Conservation (phyloP, 1,139 yeast species). For the Candida tropicalis region DNA sequence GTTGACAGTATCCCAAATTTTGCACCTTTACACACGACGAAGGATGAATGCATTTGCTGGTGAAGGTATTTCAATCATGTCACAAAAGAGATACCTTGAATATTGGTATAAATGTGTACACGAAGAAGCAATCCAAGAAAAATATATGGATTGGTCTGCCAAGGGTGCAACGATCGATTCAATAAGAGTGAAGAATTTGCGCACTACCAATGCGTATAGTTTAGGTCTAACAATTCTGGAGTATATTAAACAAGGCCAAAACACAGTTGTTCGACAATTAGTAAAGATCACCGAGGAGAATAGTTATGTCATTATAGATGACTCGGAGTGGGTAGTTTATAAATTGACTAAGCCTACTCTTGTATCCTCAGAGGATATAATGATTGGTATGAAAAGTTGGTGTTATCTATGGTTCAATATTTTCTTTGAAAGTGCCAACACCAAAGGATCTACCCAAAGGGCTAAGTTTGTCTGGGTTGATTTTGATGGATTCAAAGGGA, state of each 20-base stretch:
- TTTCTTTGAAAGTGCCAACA: slow-evolving; percentile 14
- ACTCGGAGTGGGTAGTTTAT: background rate
- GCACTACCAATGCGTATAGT: background rate
- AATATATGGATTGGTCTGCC: slow-evolving; percentile 3
- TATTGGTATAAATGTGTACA: slow-evolving; percentile 53
- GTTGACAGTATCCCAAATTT: slow-evolving; percentile 46
- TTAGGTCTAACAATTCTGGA: slow-evolving; percentile 8
- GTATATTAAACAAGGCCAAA: slow-evolving; percentile 4
- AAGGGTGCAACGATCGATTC: background rate
- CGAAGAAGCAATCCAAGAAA: slow-evolving; percentile 7
- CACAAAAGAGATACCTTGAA: slow-evolving; percentile 67
- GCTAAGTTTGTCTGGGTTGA: slow-evolving; percentile 48
- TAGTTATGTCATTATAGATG: background rate
- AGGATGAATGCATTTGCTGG: slow-evolving; percentile 64
- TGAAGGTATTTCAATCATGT: slow-evolving; percentile 68
- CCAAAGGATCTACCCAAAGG: background rate
- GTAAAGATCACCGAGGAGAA: slow-evolving; percentile 3
- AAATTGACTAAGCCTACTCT: slow-evolving; percentile 1
- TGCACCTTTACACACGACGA: slow-evolving; percentile 51
- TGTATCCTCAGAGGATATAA: slow-evolving; percentile 10
- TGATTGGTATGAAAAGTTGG: slow-evolving; percentile 13
- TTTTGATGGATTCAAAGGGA: slow-evolving; percentile 74
- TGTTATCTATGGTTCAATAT: slow-evolving; percentile 19
- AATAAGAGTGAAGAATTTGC: slow-evolving; percentile 1
- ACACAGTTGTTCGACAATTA: slow-evolving; percentile 2